Evolutionary conservation across 306 rosid species (phyloP), one percentile per base, ranked within the genome.

Genomic region (Alnus glutinosa): DNA sequence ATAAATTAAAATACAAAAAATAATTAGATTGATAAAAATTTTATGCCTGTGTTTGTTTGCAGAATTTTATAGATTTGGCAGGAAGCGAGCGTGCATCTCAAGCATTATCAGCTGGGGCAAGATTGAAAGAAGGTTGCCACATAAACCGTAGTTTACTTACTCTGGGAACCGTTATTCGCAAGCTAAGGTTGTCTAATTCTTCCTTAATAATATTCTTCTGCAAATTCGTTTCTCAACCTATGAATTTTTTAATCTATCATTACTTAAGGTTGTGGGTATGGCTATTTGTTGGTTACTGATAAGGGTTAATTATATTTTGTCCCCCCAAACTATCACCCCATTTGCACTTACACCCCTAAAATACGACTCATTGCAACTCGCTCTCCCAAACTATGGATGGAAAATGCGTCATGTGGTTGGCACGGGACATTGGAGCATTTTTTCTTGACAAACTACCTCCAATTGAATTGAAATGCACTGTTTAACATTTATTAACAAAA

Each of bases 61-160:
- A 96, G 99, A 96, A 91, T 85, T 96, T 96, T 86, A 88, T 96
- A 83, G 99, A 96, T 83, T 88, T 96, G 82, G 99, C 99, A 7
- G 99, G 99, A 47, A 96, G 99, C 52, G 99, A 96, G 89, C 98
- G 99, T 70, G 99, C 99, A 78, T 89, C 99, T 83, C 99, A 93
- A 85, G 90, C 93, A 70, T 73, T 89, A 77, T 95, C 99, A 81
- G 98, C 94, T 79, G 99, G 99, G 80, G 52, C 89, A 49, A 90
- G 99, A 88, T 79, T 96, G 85, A 96, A 93, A 87, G 99, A 96
- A 89, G 99, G 99, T 69, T 91, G 98, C 83, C 97, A 96, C 85
- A 96, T 96, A 67, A 96, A 96, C 81, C 94, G 99, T 85, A 96
- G 99, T 91, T 91, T 96, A 79, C 90, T 96, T 71, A 96, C 99